Evolutionary conservation across 768 basidiomycete genomes (phyloP), one percentile per base, ranked within the genome.

Genomic region (Pleurotus tuoliensis): DNA sequence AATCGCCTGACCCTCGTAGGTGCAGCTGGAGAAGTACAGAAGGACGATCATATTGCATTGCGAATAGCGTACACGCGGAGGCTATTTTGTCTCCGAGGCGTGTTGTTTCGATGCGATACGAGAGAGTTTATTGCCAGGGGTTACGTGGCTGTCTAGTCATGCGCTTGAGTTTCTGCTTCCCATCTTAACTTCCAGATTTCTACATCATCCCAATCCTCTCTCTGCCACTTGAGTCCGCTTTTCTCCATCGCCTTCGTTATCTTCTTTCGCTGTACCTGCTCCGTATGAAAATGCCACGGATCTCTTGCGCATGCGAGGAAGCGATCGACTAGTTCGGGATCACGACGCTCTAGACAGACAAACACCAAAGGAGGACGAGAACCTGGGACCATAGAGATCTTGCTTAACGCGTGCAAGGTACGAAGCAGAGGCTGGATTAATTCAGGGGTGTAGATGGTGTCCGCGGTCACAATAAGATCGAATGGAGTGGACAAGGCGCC

Each of bases 391-490:
- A 61, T 24, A 8, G 81, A 82, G 45, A 66, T 52, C 5, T 63
- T 67, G 65, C 77, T 80, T 16, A 92, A 71, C 20, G 74, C 72
- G 39, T 79, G 79, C 4, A 94, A 69, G 15, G 91, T 83, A 54
- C 82, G 79, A 22, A 94, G 78, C 49, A 95, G 82, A 0, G 90
- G 92, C 13, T 75, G 65, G 34, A 86, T 69, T 46, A 94, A 84
- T 3, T 78, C 71, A 2, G 75, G 63, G 24, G 75, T 67, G 68
- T 94, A 95, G 39, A 94, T 72, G 0, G 94, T 95, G 69, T 96
- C 94, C 52, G 93, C 86, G 9, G 91, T 83, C 52, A 89, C 68
- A 61, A 97, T 85, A 62, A 93, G 76, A 69, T 92, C 86, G 73
- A 87, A 89, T 1, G 84, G 85, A 6, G 85, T 81, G 15, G 62